Conservation (phyloP, 805 yeast species). For the Sugiyamaella qingdaonensis region DNA sequence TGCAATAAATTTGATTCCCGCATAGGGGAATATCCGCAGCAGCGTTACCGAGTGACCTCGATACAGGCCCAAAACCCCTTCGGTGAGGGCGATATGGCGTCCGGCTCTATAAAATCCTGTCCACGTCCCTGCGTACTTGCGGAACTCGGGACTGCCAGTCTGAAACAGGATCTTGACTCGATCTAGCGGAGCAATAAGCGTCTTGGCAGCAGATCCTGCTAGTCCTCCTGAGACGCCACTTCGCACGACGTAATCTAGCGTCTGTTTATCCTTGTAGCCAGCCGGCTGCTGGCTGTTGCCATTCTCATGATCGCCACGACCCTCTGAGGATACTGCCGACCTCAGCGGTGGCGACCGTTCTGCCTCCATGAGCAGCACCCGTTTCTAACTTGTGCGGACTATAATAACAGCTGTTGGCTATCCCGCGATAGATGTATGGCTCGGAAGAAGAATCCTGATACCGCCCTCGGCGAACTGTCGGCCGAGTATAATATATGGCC, state of each 20-base stretch:
- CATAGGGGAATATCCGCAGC: conserved; percentile 89
- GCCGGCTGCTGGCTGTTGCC: not conserved
- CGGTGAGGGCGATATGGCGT: conserved; percentile 54
- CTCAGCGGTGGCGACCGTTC: conserved; percentile 1
- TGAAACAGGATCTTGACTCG: conserved; percentile 93
- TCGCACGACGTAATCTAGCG: conserved; percentile 70
- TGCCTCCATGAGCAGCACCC: not conserved
- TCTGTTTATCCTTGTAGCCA: conserved; percentile 49
- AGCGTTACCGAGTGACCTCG: conserved; percentile 96
- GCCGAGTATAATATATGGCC: not conserved
- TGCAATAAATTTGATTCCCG: conserved; percentile 93
- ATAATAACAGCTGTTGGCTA: no score
- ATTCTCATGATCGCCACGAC: not conserved
- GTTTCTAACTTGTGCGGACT: not conserved
- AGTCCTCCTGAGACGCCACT: conserved; percentile 93
- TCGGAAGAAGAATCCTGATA: no score
- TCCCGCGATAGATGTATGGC: no score
- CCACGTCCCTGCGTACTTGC: conserved; percentile 73
- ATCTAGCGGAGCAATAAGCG: conserved; percentile 91
- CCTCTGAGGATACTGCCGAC: not conserved
- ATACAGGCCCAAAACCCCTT: conserved; percentile 77
- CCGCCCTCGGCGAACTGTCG: not conserved
- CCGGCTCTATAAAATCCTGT: conserved; percentile 74
- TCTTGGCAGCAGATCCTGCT: conserved; percentile 95
- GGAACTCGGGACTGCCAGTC: conserved; percentile 86